Evolutionary conservation across 345 rosid genomes (phyloP).

Genomic region (Combretum micranthum): DNA sequence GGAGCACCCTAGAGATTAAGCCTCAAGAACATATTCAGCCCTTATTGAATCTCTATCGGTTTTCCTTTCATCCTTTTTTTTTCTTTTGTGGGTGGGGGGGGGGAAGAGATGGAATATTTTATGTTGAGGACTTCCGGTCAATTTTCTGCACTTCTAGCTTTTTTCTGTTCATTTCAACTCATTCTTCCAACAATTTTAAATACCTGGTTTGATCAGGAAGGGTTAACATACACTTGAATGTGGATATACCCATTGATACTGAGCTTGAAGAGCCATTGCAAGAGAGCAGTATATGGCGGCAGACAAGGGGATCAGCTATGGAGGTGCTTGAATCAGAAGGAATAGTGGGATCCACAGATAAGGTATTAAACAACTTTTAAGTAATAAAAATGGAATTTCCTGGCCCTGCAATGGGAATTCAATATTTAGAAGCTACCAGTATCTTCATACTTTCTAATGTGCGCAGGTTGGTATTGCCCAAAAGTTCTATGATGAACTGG

Average conservation of each 20-base stretch:
- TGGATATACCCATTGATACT: slow-evolving; percentile 56
- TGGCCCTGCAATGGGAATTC: neutral
- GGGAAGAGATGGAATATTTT: neutral
- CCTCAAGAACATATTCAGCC: too few species aligned
- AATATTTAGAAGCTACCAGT: neutral
- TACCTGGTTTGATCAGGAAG: slow-evolving; percentile 44
- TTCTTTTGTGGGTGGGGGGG: neutral
- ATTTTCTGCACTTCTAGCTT: neutral
- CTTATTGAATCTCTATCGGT: too few species aligned
- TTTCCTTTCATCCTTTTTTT: too few species aligned
- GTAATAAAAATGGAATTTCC: neutral
- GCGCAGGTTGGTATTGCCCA: slow-evolving; percentile 82
- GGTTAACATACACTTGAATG: slow-evolving; percentile 46
- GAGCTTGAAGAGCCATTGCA: slow-evolving; percentile 74
- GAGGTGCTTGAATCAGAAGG: slow-evolving; percentile 33
- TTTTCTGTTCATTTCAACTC: neutral
- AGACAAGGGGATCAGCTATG: slow-evolving; percentile 72
- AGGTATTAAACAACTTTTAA: slow-evolving; percentile 28
- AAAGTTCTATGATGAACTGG: slow-evolving; percentile 89
- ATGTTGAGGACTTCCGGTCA: neutral
- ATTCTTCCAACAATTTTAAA: neutral
- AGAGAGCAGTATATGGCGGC: slow-evolving; percentile 79
- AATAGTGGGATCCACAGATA: slow-evolving; percentile 40
- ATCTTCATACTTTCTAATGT: slow-evolving; percentile 3
- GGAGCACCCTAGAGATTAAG: too few species aligned